These are phyloP conservation scores for Bacidia gigantensis DNA, from an alignment of 495 filamentous ascomycete genomes.

Conservation along the genomic window DNA sequence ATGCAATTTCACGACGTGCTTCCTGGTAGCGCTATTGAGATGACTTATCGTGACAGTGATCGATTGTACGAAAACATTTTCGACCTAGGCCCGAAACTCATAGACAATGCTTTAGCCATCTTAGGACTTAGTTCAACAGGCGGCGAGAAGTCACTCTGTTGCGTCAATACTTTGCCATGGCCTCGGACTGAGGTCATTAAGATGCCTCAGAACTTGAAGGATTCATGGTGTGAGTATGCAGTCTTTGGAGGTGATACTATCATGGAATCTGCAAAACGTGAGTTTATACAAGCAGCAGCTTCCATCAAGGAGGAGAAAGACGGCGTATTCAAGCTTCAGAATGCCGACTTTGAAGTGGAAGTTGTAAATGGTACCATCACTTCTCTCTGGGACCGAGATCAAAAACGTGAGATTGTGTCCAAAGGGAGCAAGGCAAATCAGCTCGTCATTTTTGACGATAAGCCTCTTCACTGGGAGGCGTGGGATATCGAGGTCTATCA, in stretches of 20 bases:
- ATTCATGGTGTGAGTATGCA: not conserved
- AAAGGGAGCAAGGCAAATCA: slow-evolving; percentile 75
- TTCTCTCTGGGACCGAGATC: slow-evolving; percentile 61
- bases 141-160: slow-evolving; percentile 30
- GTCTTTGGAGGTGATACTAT: not conserved
- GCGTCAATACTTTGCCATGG: slow-evolving; percentile 80
- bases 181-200: slow-evolving; percentile 55
- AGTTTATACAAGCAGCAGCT: slow-evolving; percentile 26
- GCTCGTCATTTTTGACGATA: slow-evolving; percentile 92
- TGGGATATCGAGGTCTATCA: slow-evolving; percentile 99
- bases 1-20: slow-evolving; percentile 97
- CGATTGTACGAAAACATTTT: slow-evolving; percentile 78
- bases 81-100: slow-evolving; percentile 52
- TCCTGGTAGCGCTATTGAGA: slow-evolving; percentile 88
- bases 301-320: slow-evolving; percentile 49
- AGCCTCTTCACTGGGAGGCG: slow-evolving; percentile 96
- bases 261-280: not conserved
- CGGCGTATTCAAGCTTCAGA: slow-evolving; percentile 67
- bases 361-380: slow-evolving; percentile 65
- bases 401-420: slow-evolving; percentile 62
- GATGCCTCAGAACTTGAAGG: slow-evolving; percentile 30
- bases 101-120: slow-evolving; percentile 51
- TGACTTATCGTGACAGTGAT: slow-evolving; percentile 92
- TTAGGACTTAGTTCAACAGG: slow-evolving; percentile 39
- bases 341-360: slow-evolving; percentile 55